Evolutionary conservation across 371 early-diverging fungal genomes (phyloP).

Genomic region (Mortierella sp.): DNA sequence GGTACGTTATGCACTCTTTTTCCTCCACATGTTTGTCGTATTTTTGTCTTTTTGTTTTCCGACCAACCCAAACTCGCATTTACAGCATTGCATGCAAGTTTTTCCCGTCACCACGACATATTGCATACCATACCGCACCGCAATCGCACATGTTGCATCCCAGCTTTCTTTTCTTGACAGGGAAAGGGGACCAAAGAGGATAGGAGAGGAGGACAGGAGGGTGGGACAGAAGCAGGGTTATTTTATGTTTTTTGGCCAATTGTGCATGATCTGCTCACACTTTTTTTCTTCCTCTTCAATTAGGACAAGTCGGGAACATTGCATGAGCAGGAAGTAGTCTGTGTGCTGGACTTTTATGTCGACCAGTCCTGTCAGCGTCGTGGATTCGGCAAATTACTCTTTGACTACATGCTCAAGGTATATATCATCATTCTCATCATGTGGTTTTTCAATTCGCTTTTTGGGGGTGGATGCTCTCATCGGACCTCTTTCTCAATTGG

Average conservation of each 20-base stretch:
- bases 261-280: background rate
- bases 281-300: background rate
- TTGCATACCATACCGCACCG: background rate
- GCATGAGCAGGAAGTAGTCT: constrained; percentile 53
- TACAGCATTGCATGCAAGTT: background rate
- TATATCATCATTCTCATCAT: constrained; percentile 1
- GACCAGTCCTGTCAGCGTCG: constrained; percentile 47
- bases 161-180: background rate
- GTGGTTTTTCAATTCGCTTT: background rate
- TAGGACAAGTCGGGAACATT: constrained; percentile 45
- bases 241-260: background rate
- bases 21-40: background rate
- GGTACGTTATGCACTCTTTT: constrained; percentile 19
- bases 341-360: constrained; percentile 55
- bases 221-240: background rate
- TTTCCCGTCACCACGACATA: background rate
- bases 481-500: background rate
- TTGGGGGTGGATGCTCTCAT: background rate
- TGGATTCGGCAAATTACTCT: constrained; percentile 48
- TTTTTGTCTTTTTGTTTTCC: background rate
- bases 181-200: background rate
- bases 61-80: constrained; percentile 1
- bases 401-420: constrained; percentile 57
- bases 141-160: background rate
- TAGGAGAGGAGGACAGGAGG: background rate